Base-by-base conservation (phyloP, 1,284 basidiomycete genomes). In the Naganishia liquefaciens region DNA sequence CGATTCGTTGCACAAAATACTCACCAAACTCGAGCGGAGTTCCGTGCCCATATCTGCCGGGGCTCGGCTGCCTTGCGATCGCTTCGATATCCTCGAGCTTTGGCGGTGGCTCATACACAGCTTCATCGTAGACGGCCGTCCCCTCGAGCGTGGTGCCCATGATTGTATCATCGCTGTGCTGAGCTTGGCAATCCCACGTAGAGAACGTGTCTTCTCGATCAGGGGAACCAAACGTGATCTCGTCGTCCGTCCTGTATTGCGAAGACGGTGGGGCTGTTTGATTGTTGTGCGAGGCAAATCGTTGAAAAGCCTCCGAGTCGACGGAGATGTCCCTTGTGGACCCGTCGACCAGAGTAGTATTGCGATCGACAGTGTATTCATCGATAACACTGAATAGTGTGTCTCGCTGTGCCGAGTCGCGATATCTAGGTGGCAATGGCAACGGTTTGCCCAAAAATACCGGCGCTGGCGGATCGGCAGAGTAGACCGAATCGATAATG, bases 1-100 rank as follows among this genome's bases (percentile, higher is more conserved):
- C 42, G 27, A 39, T n/a, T 13, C 30, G 43, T 13, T n/a, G n/a
- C 40, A n/a, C 5, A 15, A 21, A 5, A 19, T 46, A 71, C 75
- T 72, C 62, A 76, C 75, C 76, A 66, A 77, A 77, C n/a, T 92
- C 88, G 72, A 93, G 80, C 28, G 91, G 91, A 28, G 89, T 89
- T 40, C 91, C 91, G 73, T 93, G 91, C 39, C 89, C 80, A 73
- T 93, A 93, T 57, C 90, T 84, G 43, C 80, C 84, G 6, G 90
- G 90, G 72, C 86, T 88, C 13, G 81, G 78, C 69, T 78, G 76
- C 78, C 67, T 83, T 74, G 60, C 87, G 82, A 64, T 83, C 71
- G 65, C 86, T 80, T 68, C 71, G 62, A 67, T 63, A 33, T 60
- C 51, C 15, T 77, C 76, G 52, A 82, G 75, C 23, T 79, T 80